Evolutionary conservation across 179 eudicot genomes (phyloP).

Genomic region (Amaranthus tricolor): DNA sequence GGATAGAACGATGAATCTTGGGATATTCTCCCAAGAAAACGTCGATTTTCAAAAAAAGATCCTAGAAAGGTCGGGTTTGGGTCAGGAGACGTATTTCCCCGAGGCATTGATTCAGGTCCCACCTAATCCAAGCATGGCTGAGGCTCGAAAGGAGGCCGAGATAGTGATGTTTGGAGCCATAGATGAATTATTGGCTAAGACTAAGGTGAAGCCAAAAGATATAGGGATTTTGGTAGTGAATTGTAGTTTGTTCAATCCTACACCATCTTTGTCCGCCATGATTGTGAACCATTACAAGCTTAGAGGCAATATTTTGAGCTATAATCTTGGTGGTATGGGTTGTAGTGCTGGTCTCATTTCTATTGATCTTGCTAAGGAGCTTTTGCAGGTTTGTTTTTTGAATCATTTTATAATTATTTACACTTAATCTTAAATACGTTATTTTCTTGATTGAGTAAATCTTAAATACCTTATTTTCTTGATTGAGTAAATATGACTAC

Average conservation of each 20-base stretch:
- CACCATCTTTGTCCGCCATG: slow-evolving; percentile 41
- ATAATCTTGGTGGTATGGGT: slow-evolving; percentile 46
- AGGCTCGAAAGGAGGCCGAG: slow-evolving; percentile 37
- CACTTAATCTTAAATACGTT: neutral
- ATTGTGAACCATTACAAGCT: slow-evolving; percentile 42
- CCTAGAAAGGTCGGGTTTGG: slow-evolving; percentile 37
- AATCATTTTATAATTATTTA: neutral
- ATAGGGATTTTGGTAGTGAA: slow-evolving; percentile 37
- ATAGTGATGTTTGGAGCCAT: slow-evolving; percentile 38
- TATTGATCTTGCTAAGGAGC: slow-evolving; percentile 41
- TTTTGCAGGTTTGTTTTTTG: slow-evolving; percentile 24
- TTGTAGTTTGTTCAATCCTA: slow-evolving; percentile 39
- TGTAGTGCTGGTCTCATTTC: slow-evolving; percentile 44
- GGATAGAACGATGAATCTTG: slow-evolving; percentile 20
- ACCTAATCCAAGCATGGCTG: slow-evolving; percentile 36
- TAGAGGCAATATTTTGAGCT: slow-evolving; percentile 38
- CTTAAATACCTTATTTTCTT: no score
- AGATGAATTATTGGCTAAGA: slow-evolving; percentile 35
- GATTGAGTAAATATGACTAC: neutral
- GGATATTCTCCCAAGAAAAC: slow-evolving; percentile 29
- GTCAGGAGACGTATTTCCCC: slow-evolving; percentile 38
- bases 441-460: no score
- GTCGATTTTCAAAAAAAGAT: slow-evolving; percentile 38
- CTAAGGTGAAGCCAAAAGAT: slow-evolving; percentile 36
- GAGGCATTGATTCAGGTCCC: slow-evolving; percentile 29